Evolutionary conservation across 208 protist genomes (phyloP).

Genomic region (Leishmania major): DNA sequence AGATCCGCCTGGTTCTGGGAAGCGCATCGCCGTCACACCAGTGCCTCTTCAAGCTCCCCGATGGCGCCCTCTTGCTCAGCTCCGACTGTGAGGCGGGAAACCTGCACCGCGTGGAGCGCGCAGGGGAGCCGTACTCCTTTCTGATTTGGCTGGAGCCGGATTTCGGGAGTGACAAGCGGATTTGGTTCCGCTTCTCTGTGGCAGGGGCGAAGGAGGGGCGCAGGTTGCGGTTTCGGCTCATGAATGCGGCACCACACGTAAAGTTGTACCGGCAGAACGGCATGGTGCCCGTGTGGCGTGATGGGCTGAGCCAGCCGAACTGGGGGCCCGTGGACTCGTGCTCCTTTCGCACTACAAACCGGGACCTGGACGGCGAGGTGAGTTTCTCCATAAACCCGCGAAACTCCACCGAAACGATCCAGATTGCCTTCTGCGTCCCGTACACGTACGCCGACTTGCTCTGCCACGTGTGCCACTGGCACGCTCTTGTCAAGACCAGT

Average conservation of each 20-base stretch:
- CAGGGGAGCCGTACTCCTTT: constrained; percentile 40
- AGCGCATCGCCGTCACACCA: constrained; percentile 69
- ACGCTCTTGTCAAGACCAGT: constrained; percentile 60
- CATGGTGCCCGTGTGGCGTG: constrained; percentile 83
- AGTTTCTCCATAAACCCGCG: constrained; percentile 62
- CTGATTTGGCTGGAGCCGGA: constrained; percentile 85
- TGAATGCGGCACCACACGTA: constrained; percentile 78
- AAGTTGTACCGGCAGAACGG: constrained; percentile 82
- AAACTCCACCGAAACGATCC: constrained; percentile 60
- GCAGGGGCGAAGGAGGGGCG: constrained; percentile 42
- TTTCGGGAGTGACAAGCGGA: constrained; percentile 68
- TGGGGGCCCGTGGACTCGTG: constrained; percentile 79
- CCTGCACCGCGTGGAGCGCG: constrained; percentile 75
- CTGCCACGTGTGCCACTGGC: constrained; percentile 85
- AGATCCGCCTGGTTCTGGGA: constrained; percentile 71
- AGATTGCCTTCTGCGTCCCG: constrained; percentile 85
- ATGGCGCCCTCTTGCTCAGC: constrained; percentile 59
- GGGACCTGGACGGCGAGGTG: constrained; percentile 67
- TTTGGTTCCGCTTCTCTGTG: constrained; percentile 89
- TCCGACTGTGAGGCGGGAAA: constrained; percentile 85
- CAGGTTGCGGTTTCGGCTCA: constrained; percentile 59
- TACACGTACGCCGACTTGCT: constrained; percentile 89
- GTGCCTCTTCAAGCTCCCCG: constrained; percentile 48
- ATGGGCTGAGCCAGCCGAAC: constrained; percentile 39
- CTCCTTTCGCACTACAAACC: constrained; percentile 67